Conservation (phyloP, 2,329 filamentous ascomycete species). For the Talaromyces sp. region DNA sequence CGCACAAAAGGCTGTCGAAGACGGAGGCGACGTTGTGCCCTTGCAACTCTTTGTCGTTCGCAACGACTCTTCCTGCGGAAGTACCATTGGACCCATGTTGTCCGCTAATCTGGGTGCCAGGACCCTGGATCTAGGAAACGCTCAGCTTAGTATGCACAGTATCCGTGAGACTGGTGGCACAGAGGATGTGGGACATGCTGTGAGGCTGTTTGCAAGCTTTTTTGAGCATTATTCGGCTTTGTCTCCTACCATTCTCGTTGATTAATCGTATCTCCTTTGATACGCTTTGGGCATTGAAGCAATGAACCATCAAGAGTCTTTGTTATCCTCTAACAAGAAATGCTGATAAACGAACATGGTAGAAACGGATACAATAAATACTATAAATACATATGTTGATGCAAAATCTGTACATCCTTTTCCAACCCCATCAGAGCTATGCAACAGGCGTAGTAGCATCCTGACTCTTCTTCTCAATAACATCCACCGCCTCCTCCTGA, state of each 20-base stretch:
- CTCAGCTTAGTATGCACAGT: constrained; percentile 94
- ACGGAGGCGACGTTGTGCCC: constrained; percentile 67
- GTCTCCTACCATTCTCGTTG: constrained; percentile 78
- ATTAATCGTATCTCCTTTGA: constrained; percentile 49
- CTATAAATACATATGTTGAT: constrained; percentile 14
- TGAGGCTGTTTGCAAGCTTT: constrained; percentile 83
- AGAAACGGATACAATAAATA: constrained; percentile 2
- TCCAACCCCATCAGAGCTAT: not conserved
- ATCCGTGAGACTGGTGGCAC: constrained; percentile 90
- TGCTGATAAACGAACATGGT: not conserved
- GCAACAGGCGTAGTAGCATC: not conserved
- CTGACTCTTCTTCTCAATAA: constrained; percentile 14
- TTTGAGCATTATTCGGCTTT: constrained; percentile 79
- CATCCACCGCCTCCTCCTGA: constrained; percentile 2
- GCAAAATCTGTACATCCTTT: not conserved
- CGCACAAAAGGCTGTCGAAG: constrained; percentile 58
- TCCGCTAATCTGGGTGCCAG: constrained; percentile 80
- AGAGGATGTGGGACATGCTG: constrained; percentile 80
- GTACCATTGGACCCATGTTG: constrained; percentile 97
- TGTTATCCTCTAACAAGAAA: not conserved
- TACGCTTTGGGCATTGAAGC: not conserved
- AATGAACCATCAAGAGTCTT: not conserved
- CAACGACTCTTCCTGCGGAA: constrained; percentile 91
- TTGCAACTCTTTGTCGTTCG: constrained; percentile 94
- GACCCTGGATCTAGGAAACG: constrained; percentile 89